A percentile compares a stretch with the other conserved stretches of the same genome.
These are phyloP conservation scores for Peziza echinospora DNA, from an alignment of 495 filamentous ascomycete species.

Conservation along the genomic window DNA sequence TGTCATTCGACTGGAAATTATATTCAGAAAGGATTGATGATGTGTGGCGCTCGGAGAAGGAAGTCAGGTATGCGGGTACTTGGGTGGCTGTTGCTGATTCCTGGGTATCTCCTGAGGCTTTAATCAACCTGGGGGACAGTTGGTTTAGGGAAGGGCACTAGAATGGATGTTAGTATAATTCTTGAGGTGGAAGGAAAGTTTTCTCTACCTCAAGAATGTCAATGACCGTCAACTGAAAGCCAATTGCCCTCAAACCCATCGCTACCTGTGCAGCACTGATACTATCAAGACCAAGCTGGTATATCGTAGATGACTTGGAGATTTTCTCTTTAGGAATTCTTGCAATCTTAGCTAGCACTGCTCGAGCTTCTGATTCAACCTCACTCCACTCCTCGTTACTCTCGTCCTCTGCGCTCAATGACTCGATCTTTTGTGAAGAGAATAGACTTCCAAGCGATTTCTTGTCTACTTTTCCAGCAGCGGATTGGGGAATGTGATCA, in stretches of 20 bases:
- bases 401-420: constrained; percentile 6
- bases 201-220: constrained; percentile 48
- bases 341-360: constrained; percentile 35
- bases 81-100: neutral
- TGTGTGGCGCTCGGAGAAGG: neutral
- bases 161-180: too few species aligned
- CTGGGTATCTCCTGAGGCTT: neutral
- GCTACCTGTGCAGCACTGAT: constrained; percentile 67
- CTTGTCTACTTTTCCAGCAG: constrained; percentile 24
- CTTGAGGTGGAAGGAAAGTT: too few species aligned
- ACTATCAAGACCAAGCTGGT: constrained; percentile 69
- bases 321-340: constrained; percentile 32
- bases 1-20: constrained; percentile 18
- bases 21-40: neutral
- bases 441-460: constrained; percentile 17
- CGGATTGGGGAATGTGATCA: constrained; percentile 20
- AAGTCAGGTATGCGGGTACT: neutral
- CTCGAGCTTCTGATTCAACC: constrained; percentile 29
- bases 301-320: constrained; percentile 40
- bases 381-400: constrained; percentile 26
- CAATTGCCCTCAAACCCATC: constrained; percentile 34
- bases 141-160: neutral
- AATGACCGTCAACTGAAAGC: constrained; percentile 33
- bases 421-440: constrained; percentile 10
- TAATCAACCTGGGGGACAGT: neutral